Base-by-base conservation (phyloP, 805 yeast species). In the Saccharomyces kudriavzevii region DNA sequence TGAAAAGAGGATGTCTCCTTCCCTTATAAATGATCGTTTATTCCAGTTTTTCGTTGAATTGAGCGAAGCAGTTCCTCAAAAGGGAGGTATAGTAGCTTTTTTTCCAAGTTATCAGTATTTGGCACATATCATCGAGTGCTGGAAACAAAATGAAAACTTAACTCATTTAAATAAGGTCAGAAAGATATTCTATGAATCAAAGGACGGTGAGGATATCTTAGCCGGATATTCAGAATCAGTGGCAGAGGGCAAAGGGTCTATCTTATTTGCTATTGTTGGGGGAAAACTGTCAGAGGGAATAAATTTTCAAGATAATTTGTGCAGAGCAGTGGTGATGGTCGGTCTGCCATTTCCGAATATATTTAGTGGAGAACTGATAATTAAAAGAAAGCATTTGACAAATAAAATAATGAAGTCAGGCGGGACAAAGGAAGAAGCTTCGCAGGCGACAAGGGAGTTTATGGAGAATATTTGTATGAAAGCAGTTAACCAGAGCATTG, bases 211-310 rank as follows among this genome's bases (percentile, higher is more conserved):
- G 2, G 67, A 67, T 25, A 70, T 80, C 0, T 67, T 90, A 14
- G 56, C 66, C 1, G 79, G 76, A 3, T 91, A 85, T 60, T 69
- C 83, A 0, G 60, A 68, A 0, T 63, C 72, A 0, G 74, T 84
- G 10, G 13, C 58, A 2, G 51, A 59, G 2, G 58, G 62, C 2
- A 58, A 64, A 4, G 92, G 94, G 1, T 91, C 95, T 0, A 60
- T 87, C 1, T 67, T 91, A 4, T 73, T 92, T 28, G 83, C 96
- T 0, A 96, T 92, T 0, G 96, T 92, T 14, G 97, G 97, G 1
- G 98, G 97, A 0, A 85, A 85, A 63, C 75, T 91, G 71, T 88
- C 96, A 0, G 98, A 91, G 68, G 98, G 98, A 4, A 92, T 91
- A 46, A 91, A 91, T 65, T 91, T 92, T 66, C 80, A 91, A 10